Evolutionary conservation across 371 early-diverging fungal species (phyloP).

Genomic region (Mortierella sp.): DNA sequence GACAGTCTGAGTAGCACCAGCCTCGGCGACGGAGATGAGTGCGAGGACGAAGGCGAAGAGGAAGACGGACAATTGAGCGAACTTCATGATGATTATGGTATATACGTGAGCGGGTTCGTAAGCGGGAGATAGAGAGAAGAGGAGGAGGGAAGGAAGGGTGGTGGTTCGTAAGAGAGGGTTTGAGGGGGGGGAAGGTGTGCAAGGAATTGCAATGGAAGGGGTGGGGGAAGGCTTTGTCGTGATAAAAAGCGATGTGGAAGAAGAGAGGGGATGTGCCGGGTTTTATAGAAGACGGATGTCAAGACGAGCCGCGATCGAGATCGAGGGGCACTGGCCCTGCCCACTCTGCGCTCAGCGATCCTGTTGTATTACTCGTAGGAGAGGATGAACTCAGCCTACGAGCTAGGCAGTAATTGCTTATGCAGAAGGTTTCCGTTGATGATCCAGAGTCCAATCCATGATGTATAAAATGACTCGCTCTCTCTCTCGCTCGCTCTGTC

Average conservation of each 20-base stretch:
- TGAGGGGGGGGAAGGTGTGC: constrained; percentile 3
- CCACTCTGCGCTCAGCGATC: no score
- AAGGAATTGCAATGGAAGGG: constrained; percentile 47
- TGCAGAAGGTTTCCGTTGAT: no score
- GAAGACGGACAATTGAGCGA: constrained; percentile 30
- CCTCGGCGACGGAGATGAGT: constrained; percentile 29
- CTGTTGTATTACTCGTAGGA: no score
- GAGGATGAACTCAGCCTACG: no score
- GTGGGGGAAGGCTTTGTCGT: constrained; percentile 15
- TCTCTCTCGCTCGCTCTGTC: no score
- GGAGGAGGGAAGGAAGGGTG: background rate
- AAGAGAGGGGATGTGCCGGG: constrained; percentile 9
- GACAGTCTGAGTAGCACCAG: constrained; percentile 23
- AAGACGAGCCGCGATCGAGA: no score
- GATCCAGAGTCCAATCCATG: no score
- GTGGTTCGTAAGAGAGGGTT: background rate
- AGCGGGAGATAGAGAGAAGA: background rate
- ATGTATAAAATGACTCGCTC: no score
- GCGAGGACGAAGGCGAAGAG: constrained; percentile 26
- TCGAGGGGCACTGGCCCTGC: no score
- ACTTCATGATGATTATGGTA: constrained; percentile 33
- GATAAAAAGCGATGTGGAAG: constrained; percentile 31
- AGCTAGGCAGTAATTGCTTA: no score
- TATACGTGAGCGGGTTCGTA: no score
- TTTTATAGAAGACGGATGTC: no score